Conservation (phyloP, 2,329 filamentous ascomycete species). For the Coniella lustricola region DNA sequence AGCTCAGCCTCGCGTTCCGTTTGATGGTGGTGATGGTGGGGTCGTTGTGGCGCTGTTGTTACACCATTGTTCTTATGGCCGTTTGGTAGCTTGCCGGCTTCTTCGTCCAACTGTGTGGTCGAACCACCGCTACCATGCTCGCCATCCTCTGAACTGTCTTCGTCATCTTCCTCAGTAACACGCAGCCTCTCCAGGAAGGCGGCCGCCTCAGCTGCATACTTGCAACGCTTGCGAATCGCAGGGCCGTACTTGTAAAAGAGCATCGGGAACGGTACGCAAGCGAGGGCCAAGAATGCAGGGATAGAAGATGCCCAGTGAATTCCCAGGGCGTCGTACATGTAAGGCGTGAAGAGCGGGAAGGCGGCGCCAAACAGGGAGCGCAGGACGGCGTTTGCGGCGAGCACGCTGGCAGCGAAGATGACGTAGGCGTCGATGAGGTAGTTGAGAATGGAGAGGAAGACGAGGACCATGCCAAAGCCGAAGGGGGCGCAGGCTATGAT, state of each 20-base stretch:
- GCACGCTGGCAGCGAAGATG: conserved; percentile 68
- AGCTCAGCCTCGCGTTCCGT: neutral
- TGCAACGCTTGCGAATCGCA: conserved; percentile 44
- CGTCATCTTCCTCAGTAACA: neutral
- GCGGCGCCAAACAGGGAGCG: conserved; percentile 65
- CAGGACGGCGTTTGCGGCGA: conserved; percentile 66
- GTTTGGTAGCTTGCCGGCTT: too few relatives aligned
- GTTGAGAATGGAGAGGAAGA: conserved; percentile 60
- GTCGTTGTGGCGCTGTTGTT: neutral
- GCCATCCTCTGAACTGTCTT: neutral
- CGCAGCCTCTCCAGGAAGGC: conserved; percentile 9
- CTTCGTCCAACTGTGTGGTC: too few relatives aligned
- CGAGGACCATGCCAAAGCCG: conserved; percentile 44
- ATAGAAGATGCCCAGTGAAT: conserved; percentile 71
- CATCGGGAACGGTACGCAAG: conserved; percentile 51
- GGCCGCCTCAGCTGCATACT: conserved; percentile 40
- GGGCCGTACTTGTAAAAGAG: conserved; percentile 54
- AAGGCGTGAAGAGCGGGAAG: conserved; percentile 65
- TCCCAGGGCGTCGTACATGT: conserved; percentile 52
- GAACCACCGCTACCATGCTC: neutral
- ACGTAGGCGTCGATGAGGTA: conserved; percentile 66
- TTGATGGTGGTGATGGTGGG: neutral
- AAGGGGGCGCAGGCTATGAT: conserved; percentile 33
- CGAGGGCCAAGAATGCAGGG: conserved; percentile 61
- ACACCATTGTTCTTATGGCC: neutral